Percentiles rank a stretch among this genome's conserved stretches.
phyloP scores from a whole-genome alignment of 2,329 filamentous ascomycete genomes.

The Scedosporium dehoogii region DNA sequence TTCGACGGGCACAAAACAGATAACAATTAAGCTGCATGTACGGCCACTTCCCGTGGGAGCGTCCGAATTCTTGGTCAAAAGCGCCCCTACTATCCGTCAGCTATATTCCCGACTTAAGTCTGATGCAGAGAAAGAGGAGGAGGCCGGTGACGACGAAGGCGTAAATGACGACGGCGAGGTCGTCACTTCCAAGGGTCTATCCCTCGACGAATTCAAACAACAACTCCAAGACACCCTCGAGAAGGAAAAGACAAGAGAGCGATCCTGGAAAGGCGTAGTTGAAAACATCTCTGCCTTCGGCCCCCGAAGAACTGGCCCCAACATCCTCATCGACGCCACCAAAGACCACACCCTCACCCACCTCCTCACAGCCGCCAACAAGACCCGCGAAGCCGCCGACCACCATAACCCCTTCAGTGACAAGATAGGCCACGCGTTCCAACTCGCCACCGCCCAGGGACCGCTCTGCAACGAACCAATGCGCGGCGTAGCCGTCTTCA shows the following conservation, averaged over 20 bases:
- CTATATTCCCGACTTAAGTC: constrained; percentile 63
- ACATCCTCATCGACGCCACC: constrained; percentile 77
- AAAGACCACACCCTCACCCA: constrained; percentile 59
- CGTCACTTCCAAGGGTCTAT: constrained; percentile 51
- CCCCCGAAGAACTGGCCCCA: constrained; percentile 74
- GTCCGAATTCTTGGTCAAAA: constrained; percentile 77
- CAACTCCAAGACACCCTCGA: constrained; percentile 62
- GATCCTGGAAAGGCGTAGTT: constrained; percentile 61
- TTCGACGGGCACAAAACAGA: constrained; percentile 75
- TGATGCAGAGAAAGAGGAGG: constrained; percentile 25
- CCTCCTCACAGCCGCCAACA: constrained; percentile 42
- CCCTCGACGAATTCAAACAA: constrained; percentile 65
- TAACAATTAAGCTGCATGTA: constrained; percentile 67
- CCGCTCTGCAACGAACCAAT: constrained; percentile 89
- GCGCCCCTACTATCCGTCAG: constrained; percentile 66
- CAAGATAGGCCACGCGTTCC: constrained; percentile 89
- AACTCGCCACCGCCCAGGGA: constrained; percentile 79
- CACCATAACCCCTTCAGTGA: constrained; percentile 46
- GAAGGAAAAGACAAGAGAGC: constrained; percentile 60
- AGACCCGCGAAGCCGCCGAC: constrained; percentile 17
- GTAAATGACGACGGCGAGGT: constrained; percentile 41
- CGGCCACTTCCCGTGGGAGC: constrained; percentile 68
- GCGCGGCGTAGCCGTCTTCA: constrained; percentile 82
- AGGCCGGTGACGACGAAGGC: constrained; percentile 23
- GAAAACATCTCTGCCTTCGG: constrained; percentile 86